A percentile compares a stretch with the other conserved stretches of the same genome.
These are phyloP conservation scores for Amborella trichopoda DNA, from an alignment of 164 flowering plant species.

Conservation along the genomic window DNA sequence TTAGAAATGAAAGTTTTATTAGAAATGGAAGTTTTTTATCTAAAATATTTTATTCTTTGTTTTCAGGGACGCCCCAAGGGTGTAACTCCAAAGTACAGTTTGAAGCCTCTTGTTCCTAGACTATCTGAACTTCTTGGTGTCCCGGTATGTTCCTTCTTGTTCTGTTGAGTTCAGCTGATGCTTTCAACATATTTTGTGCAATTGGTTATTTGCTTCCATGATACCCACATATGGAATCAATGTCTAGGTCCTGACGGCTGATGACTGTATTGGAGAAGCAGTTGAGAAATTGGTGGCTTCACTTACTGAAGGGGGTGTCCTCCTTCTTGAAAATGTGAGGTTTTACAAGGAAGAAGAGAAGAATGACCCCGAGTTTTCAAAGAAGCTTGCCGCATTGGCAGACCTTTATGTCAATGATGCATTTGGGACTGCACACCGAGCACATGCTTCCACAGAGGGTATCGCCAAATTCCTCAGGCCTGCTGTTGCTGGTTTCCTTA, in stretches of 20 bases:
- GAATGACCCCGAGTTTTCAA: slow-evolving; percentile 83
- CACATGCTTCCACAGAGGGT: slow-evolving; percentile 91
- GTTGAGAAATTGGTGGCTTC: slow-evolving; percentile 60
- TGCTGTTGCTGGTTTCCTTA: slow-evolving; percentile 79
- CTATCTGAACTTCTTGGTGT: slow-evolving; percentile 71
- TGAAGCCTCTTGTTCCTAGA: slow-evolving; percentile 79
- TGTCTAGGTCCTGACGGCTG: slow-evolving; percentile 60
- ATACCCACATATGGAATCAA: too few relatives aligned
- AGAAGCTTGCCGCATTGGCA: slow-evolving; percentile 72
- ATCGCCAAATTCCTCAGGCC: slow-evolving; percentile 74
- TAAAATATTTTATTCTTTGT: too few relatives aligned
- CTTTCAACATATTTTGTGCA: background rate
- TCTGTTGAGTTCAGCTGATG: background rate
- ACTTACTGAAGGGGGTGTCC: slow-evolving; percentile 66
- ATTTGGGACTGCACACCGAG: slow-evolving; percentile 82
- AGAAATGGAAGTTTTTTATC: too few relatives aligned
- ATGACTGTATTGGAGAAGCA: slow-evolving; percentile 73
- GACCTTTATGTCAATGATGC: slow-evolving; percentile 86
- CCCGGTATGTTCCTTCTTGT: slow-evolving; percentile 27
- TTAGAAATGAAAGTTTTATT: too few relatives aligned
- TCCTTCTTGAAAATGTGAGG: slow-evolving; percentile 80
- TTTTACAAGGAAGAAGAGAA: slow-evolving; percentile 87
- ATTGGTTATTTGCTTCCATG: too few relatives aligned
- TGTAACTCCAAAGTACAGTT: slow-evolving; percentile 75
- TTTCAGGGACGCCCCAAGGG: slow-evolving; percentile 82